Base-by-base conservation (phyloP, 192 early-diverging fungal species). In the Umbelopsis ramanniana region DNA sequence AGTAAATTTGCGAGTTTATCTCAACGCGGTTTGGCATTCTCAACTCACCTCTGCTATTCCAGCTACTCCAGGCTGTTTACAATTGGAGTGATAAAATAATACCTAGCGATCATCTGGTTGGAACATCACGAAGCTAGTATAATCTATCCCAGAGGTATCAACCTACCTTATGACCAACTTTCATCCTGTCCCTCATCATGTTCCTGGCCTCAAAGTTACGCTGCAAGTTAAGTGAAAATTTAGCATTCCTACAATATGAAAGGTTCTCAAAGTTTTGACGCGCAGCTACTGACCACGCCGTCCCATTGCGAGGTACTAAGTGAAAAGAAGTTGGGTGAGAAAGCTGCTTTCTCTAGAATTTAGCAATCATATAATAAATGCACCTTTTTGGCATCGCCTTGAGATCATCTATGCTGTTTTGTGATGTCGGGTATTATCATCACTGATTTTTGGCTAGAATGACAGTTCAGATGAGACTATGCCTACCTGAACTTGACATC, bases 51-150 rank as follows among this genome's bases (percentile, higher is more conserved):
- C 69, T 4, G 78, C 84, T 17, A 89, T 75, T 33, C 95, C 95
- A 12, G 91, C 92, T n/a, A 96, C 84, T 2, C 95, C 95, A 6
- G 95, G 93, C 1, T 63, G 57, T 52, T 93, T 93, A 81, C 93
- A 94, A 73, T 94, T 96, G 11, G 92, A 94, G 69, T 95, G 93
- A 80, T 96, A 96, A 71, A 93, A 96, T 1, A 96, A 75, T 22
- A 88, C 81, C 80, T 72, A 50, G 6, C 1, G 11, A 26, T 12
- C 4, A 45, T 11, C 0, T 53, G 8, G 29, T 40, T 37, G 40
- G 21, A 40, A 38, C 2, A 52, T 26, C 40, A 17, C 11, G 40
- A 22, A 9, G 19, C 6, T 6, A 24, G 6, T 21, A 46, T 0
- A 2, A 50, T 15, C 17, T 17, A 19, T 50, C 1, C 9, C 19